Evolutionary conservation across 2,329 filamentous ascomycete species (phyloP).

Genomic region (Proliferodiscus dingleyae): DNA sequence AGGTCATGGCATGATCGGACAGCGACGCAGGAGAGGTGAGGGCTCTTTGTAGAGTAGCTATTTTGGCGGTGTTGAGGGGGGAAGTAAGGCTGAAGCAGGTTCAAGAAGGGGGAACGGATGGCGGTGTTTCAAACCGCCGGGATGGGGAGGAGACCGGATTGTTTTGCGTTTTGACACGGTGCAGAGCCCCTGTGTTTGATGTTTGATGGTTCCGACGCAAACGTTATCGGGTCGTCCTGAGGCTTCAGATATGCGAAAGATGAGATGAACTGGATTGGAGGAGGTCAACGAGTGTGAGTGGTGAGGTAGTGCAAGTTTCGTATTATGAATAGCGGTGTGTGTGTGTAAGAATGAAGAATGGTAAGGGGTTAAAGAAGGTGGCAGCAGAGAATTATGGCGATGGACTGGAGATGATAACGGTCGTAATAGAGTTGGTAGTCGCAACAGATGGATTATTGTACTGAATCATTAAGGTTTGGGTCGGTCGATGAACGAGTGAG

Average conservation of each 20-base stretch:
- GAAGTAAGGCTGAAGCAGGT: constrained; percentile 1
- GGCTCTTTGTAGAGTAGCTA: constrained; percentile 29
- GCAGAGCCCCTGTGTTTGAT: too few species aligned
- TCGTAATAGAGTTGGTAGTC: constrained; percentile 2
- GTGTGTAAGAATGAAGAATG: not conserved
- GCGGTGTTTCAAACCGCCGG: constrained; percentile 3
- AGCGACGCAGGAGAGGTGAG: constrained; percentile 17
- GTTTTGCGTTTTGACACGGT: too few species aligned
- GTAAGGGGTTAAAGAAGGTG: constrained; percentile 7
- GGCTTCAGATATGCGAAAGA: too few species aligned
- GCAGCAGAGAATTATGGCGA: not conserved
- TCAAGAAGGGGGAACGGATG: not conserved
- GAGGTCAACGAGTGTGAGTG: too few species aligned
- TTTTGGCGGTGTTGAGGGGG: constrained; percentile 27
- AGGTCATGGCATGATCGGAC: constrained; percentile 28
- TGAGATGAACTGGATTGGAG: too few species aligned
- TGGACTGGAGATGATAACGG: constrained; percentile 8
- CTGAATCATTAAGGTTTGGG: not conserved
- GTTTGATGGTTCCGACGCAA: too few species aligned
- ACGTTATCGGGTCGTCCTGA: too few species aligned
- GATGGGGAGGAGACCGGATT: too few species aligned
- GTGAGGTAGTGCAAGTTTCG: too few species aligned
- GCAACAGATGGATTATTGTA: not conserved
- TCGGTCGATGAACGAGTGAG: not conserved
- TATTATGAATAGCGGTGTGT: too few species aligned